Percentiles rank a stretch among this genome's conserved stretches.
Evolutionary conservation across 2,329 filamentous ascomycete species (phyloP).

Genomic region (Incumbomyces lentus): DNA sequence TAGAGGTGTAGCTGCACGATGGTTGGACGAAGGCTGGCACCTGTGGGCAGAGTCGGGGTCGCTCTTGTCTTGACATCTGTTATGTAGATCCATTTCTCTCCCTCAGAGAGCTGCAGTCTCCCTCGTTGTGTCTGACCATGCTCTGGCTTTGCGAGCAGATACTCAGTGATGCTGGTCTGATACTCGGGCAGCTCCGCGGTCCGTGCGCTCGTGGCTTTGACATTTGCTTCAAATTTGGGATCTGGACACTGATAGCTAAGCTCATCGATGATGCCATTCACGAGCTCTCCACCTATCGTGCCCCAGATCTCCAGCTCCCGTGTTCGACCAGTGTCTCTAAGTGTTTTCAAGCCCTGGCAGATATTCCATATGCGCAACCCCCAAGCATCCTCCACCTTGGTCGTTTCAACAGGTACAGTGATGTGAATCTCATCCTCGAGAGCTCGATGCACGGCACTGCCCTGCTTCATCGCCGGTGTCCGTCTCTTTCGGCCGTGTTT

Average conservation of each 20-base stretch:
- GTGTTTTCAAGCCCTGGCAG: conserved; percentile 68
- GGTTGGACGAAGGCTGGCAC: conserved; percentile 59
- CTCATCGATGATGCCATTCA: conserved; percentile 85
- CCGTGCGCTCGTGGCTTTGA: conserved; percentile 44
- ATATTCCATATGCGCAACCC: conserved; percentile 83
- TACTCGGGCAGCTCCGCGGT: conserved; percentile 33
- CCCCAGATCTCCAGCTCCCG: conserved; percentile 81
- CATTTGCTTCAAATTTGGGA: conserved; percentile 49
- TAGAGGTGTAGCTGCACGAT: conserved; percentile 86
- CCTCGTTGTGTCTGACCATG: conserved; percentile 16
- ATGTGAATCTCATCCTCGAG: conserved; percentile 79
- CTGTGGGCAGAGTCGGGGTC: conserved; percentile 52
- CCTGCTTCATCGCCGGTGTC: conserved; percentile 75
- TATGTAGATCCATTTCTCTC: conserved; percentile 52
- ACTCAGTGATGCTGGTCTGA: conserved; percentile 37
- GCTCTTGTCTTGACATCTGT: conserved; percentile 80
- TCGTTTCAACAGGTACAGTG: conserved; percentile 60
- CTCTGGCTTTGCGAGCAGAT: conserved; percentile 25
- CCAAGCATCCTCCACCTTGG: conserved; percentile 69
- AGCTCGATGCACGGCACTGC: conserved; percentile 66
- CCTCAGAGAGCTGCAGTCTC: conserved; percentile 15
- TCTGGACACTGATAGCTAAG: conserved; percentile 70
- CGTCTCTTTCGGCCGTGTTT: conserved; percentile 63
- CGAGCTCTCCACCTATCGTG: conserved; percentile 64
- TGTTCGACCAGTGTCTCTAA: conserved; percentile 61